These are phyloP conservation scores for Scheffersomyces amazonensis DNA, from an alignment of 805 yeast genomes.

Conservation along the genomic window DNA sequence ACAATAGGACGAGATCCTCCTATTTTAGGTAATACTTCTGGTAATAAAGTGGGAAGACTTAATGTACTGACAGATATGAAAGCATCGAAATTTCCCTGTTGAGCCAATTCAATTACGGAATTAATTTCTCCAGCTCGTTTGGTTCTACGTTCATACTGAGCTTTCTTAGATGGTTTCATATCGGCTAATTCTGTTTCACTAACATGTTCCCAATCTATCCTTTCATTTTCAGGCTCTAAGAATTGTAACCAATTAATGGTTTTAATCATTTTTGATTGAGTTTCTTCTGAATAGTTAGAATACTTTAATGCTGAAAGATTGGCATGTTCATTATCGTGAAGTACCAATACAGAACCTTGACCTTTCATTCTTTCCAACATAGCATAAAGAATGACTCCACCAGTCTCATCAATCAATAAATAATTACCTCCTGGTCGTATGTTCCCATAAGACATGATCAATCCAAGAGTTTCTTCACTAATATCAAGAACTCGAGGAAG, in stretches of 20 bases:
- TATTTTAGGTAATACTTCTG: constrained; percentile 57
- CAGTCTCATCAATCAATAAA: constrained; percentile 88
- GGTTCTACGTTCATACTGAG: constrained; percentile 65
- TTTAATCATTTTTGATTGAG: constrained; percentile 54
- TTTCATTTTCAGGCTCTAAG: constrained; percentile 68
- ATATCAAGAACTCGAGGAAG: constrained; percentile 69
- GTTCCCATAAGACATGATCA: constrained; percentile 74
- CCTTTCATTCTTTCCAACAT: constrained; percentile 91
- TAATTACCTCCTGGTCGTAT: constrained; percentile 88
- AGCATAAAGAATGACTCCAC: constrained; percentile 83
- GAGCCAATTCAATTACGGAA: constrained; percentile 49
- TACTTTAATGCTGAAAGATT: constrained; percentile 69
- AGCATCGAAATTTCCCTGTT: constrained; percentile 64
- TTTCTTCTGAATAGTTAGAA: constrained; percentile 58
- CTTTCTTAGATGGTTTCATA: constrained; percentile 57
- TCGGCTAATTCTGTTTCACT: constrained; percentile 51
- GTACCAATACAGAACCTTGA: constrained; percentile 59
- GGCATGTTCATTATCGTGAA: constrained; percentile 93
- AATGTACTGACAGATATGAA: constrained; percentile 72
- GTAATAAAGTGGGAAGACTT: constrained; percentile 62
- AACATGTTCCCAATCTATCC: constrained; percentile 43
- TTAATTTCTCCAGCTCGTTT: constrained; percentile 53
- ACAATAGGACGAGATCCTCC: constrained; percentile 89
- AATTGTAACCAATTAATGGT: constrained; percentile 77
- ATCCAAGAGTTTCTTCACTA: constrained; percentile 81